These are phyloP conservation scores for Sphaerosporella brunnea DNA, from an alignment of 495 filamentous ascomycete species.

Conservation along the genomic window DNA sequence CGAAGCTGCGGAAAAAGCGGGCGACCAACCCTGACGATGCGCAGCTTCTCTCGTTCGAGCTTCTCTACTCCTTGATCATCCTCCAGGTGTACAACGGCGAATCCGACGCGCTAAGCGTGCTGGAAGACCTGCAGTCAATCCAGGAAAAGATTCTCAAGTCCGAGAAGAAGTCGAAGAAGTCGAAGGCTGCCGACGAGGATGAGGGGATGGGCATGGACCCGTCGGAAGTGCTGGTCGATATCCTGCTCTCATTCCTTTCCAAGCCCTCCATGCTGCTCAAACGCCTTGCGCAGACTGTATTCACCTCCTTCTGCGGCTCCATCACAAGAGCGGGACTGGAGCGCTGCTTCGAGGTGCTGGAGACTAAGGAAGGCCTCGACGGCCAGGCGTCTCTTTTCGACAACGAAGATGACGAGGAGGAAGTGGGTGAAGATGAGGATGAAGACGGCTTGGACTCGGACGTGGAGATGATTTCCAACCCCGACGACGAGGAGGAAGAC, in stretches of 20 bases:
- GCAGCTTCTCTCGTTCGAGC: constrained; percentile 43
- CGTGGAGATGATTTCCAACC: constrained; percentile 19
- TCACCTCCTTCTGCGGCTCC: constrained; percentile 53
- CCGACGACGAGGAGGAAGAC: constrained; percentile 26
- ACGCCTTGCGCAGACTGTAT: constrained; percentile 73
- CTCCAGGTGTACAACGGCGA: constrained; percentile 81
- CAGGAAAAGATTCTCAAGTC: constrained; percentile 37
- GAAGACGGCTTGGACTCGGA: constrained; percentile 27
- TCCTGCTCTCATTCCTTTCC: constrained; percentile 70
- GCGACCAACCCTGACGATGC: constrained; percentile 28
- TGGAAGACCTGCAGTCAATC: constrained; percentile 55
- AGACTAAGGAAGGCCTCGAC: constrained; percentile 58
- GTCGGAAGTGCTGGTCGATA: constrained; percentile 64
- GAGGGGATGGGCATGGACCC: constrained; percentile 40
- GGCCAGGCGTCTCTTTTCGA: constrained; percentile 81
- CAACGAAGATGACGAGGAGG: constrained; percentile 44
- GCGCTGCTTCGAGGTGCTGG: constrained; percentile 54
- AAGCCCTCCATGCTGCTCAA: constrained; percentile 71
- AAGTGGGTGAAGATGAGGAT: constrained; percentile 31
- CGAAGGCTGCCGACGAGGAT: constrained; percentile 24
- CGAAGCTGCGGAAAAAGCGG: constrained; percentile 44
- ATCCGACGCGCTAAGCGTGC: constrained; percentile 56
- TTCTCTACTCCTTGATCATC: constrained; percentile 72
- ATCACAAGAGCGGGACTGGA: constrained; percentile 55
- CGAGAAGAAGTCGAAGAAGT: constrained; percentile 14